Base-by-base conservation (phyloP, 2,329 filamentous ascomycete species). In the Elsinoe perseae region DNA sequence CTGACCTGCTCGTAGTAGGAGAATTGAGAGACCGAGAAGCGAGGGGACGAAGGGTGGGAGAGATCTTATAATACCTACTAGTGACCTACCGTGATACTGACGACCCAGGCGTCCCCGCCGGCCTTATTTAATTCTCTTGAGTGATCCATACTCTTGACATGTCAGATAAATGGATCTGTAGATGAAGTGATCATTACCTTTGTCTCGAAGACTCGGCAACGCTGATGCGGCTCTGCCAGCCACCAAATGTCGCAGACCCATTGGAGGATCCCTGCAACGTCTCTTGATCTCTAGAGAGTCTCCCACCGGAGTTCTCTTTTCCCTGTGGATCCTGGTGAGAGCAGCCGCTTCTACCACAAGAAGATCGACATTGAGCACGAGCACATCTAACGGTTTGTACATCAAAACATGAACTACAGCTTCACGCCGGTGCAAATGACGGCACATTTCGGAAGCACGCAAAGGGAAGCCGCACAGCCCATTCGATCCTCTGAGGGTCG, bases 291-390 rank as follows among this genome's bases (percentile, higher is more conserved):
- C 23, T 32, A 23, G 7, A 48, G 23, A 28, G 10, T 28, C 43
- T 48, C 43, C 43, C 43, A 48, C 43, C 43, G 43, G 43, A 30
- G 7, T n/a, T 48, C 5, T 28, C 4, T 18, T 32, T 28, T 4
- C n/a, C n/a, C 27, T 48, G 43, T 28, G 43, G 43, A 28, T n/a
- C 43, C 16, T 16, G 23, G 23, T 18, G 16, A 10, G 18, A 28
- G 27, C 27, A 50, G 44, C 44, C 14, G 44, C 28, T 32, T 10
- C 18, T 3, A 50, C n/a, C 8, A 50, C 16, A 27, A 53, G 18
- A 38, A 5, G 30, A 38, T 53, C 50, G 50, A 12, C 50, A 32
- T n/a, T 21, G 30, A 53, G 27, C 25, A 50, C 44, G 44, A 50
- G 44, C 14, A 32, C 7, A 18, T n/a, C n/a, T 12, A 21, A 48